phyloP scores from a whole-genome alignment of 1,284 basidiomycete genomes.

The Gymnopus androsaceus region DNA sequence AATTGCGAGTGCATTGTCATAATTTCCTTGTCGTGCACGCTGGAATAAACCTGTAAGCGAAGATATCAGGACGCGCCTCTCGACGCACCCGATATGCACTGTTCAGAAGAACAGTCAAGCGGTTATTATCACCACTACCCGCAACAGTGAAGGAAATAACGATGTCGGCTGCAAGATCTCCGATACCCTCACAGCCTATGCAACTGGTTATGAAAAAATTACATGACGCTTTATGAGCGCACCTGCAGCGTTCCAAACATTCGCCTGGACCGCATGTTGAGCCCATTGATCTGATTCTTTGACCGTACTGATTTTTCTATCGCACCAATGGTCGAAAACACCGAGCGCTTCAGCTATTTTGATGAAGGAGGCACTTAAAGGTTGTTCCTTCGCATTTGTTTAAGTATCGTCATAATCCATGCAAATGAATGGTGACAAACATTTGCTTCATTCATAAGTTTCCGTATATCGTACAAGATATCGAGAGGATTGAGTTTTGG shows the following conservation, averaged over 20 bases:
- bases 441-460: slow-evolving; percentile 58
- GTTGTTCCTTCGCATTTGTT: slow-evolving; percentile 60
- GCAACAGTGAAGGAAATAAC: slow-evolving; percentile 65
- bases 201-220: background rate
- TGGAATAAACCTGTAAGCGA: slow-evolving; percentile 30
- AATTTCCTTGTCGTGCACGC: slow-evolving; percentile 70
- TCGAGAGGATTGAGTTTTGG: slow-evolving; percentile 74
- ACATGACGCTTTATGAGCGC: slow-evolving; percentile 16
- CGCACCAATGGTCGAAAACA: slow-evolving; percentile 69
- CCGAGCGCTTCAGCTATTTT: slow-evolving; percentile 69
- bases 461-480: slow-evolving; percentile 70
- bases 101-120: slow-evolving; percentile 62
- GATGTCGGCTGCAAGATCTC: slow-evolving; percentile 67
- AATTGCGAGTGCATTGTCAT: slow-evolving; percentile 59
- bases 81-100: slow-evolving; percentile 59
- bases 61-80: slow-evolving; percentile 4
- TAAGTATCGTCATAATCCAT: background rate
- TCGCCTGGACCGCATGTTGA: slow-evolving; percentile 70
- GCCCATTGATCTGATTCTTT: slow-evolving; percentile 66
- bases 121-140: slow-evolving; percentile 60
- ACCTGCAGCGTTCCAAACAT: slow-evolving; percentile 74
- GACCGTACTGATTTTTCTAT: slow-evolving; percentile 50
- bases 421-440: slow-evolving; percentile 32
- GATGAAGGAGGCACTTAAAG: slow-evolving; percentile 65
- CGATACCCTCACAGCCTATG: slow-evolving; percentile 67